Percentiles rank a stretch among this genome's conserved stretches.
Conservation (phyloP, 2,329 filamentous ascomycete species). For the Pseudogymnoascus destructans region DNA sequence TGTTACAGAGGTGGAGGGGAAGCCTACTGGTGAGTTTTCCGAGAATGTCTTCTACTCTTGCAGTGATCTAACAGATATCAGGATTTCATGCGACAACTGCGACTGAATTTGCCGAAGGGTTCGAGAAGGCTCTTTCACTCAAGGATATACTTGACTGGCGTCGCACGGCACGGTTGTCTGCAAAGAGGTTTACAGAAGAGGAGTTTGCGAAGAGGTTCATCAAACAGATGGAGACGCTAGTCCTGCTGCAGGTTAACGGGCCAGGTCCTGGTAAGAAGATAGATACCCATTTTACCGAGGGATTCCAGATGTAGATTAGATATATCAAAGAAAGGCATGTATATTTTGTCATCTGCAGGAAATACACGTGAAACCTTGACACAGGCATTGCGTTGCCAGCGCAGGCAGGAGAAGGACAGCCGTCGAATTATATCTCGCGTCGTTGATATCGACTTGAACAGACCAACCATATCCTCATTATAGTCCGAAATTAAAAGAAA, state of each 20-base stretch:
- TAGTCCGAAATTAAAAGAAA: background rate
- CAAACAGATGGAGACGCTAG: conserved; percentile 57
- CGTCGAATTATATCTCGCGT: background rate
- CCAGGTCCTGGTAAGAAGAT: conserved; percentile 4
- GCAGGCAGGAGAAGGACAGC: background rate
- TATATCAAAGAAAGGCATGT: background rate
- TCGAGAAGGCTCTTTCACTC: conserved; percentile 57
- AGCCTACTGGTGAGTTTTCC: conserved; percentile 52
- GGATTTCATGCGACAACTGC: conserved; percentile 77
- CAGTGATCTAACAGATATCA: conserved; percentile 19
- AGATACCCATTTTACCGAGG: conserved; percentile 1
- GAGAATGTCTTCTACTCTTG: background rate
- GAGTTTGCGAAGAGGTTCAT: conserved; percentile 75
- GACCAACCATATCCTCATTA: background rate
- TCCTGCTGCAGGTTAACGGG: conserved; percentile 32
- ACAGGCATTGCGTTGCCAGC: background rate
- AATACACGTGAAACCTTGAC: background rate
- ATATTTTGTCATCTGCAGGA: background rate
- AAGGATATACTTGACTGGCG: conserved; percentile 62
- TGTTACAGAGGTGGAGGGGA: conserved; percentile 65
- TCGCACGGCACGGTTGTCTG: conserved; percentile 60
- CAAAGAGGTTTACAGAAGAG: conserved; percentile 74
- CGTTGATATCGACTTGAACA: background rate
- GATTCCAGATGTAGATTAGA: conserved; percentile 8
- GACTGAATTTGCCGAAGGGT: conserved; percentile 68